A percentile compares a stretch with the other conserved stretches of the same genome.
These are phyloP conservation scores for Thelonectria discophora DNA, from an alignment of 2,329 filamentous ascomycete species.

Conservation along the genomic window DNA sequence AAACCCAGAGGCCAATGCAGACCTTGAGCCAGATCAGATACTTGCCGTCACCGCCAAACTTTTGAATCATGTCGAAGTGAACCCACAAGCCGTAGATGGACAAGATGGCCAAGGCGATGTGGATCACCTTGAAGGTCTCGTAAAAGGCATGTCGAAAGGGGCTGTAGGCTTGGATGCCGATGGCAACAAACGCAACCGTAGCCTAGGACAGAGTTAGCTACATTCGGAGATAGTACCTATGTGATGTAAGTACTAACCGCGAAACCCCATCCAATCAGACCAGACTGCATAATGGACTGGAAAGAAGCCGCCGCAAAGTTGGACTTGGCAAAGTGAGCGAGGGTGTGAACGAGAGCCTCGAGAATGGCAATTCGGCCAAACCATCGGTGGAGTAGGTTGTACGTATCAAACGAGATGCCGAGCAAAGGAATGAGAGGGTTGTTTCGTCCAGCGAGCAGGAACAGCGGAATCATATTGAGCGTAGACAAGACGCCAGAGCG, in stretches of 20 bases:
- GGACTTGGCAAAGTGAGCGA: slow-evolving; percentile 63
- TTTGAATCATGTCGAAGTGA: slow-evolving; percentile 63
- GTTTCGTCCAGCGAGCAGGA: slow-evolving; percentile 78
- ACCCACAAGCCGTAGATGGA: slow-evolving; percentile 73
- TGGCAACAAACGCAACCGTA: slow-evolving; percentile 66
- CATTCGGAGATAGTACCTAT: background rate
- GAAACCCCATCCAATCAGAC: slow-evolving; percentile 69
- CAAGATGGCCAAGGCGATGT: slow-evolving; percentile 70
- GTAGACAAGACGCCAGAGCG: slow-evolving; percentile 74
- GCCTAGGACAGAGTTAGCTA: slow-evolving; percentile 51
- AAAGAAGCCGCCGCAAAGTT: slow-evolving; percentile 60
- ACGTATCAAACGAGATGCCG: slow-evolving; percentile 82
- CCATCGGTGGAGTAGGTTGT: slow-evolving; percentile 84
- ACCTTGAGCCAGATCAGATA: slow-evolving; percentile 59
- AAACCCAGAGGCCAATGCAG: slow-evolving; percentile 72
- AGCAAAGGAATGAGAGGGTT: slow-evolving; percentile 79
- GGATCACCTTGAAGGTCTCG: slow-evolving; percentile 78
- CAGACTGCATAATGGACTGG: slow-evolving; percentile 45
- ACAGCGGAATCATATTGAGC: slow-evolving; percentile 81
- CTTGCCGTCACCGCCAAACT: slow-evolving; percentile 26
- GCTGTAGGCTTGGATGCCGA: slow-evolving; percentile 75
- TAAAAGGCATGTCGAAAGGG: slow-evolving; percentile 81
- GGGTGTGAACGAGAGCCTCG: slow-evolving; percentile 72
- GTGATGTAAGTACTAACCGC: slow-evolving; percentile 61
- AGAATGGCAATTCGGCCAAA: slow-evolving; percentile 78